Percentiles rank a stretch among this genome's conserved stretches.
phyloP scores from a whole-genome alignment of 768 basidiomycete species.

The Lyophyllum atratum region DNA sequence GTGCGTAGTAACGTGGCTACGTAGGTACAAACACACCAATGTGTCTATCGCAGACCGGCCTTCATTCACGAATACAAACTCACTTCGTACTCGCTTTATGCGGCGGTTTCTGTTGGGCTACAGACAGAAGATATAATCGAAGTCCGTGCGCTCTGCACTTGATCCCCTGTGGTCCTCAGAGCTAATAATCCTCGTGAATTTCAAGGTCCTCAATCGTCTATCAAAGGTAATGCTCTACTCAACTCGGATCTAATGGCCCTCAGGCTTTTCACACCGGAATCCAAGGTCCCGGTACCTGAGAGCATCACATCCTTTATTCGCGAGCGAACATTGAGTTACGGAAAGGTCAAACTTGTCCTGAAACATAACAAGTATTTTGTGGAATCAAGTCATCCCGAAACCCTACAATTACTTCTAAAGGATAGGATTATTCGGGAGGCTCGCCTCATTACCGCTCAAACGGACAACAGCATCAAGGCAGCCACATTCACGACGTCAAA shows the following conservation, averaged over 20 bases:
- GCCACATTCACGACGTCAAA: conserved; percentile 79
- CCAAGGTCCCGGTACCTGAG: conserved; percentile 89
- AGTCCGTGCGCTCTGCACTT: conserved; percentile 54
- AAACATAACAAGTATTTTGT: conserved; percentile 98
- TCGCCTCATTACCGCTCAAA: conserved; percentile 66
- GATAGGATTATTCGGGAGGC: conserved; percentile 86
- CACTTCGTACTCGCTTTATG: conserved; percentile 96
- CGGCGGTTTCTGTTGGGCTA: conserved; percentile 96
- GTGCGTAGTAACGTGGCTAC: conserved; percentile 49
- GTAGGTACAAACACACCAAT: conserved; percentile 33
- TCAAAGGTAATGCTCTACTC: conserved; percentile 58
- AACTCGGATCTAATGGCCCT: neutral
- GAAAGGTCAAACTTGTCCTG: conserved; percentile 96
- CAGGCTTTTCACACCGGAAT: conserved; percentile 6
- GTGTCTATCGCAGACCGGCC: conserved; percentile 65
- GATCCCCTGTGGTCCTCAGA: conserved; percentile 16
- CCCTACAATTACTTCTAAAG: conserved; percentile 83
- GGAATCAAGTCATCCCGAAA: conserved; percentile 94
- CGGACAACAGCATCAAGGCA: conserved; percentile 76
- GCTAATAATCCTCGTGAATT: conserved; percentile 31
- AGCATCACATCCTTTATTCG: conserved; percentile 85
- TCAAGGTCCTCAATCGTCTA: conserved; percentile 74
- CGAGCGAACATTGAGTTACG: conserved; percentile 93
- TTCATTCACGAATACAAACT: conserved; percentile 99
- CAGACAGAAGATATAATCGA: conserved; percentile 99